Conservation (phyloP, 2,329 filamentous ascomycete genomes). For the Dactylellina cionopaga region DNA sequence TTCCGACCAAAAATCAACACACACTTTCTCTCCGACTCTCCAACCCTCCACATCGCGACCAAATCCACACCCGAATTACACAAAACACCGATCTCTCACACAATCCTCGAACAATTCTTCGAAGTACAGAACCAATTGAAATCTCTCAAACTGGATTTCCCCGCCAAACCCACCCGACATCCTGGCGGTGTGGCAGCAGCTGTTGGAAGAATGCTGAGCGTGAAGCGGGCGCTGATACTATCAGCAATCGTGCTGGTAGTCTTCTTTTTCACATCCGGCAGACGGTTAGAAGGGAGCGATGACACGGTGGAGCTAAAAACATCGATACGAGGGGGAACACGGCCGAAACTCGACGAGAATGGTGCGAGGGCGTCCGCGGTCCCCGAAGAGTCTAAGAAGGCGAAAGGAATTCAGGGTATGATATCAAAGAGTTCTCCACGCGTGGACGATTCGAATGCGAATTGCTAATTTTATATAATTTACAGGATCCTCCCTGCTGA, state of each 20-base stretch:
- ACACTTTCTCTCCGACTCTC: conserved; percentile 10
- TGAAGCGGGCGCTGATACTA: conserved; percentile 46
- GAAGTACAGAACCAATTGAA: neutral
- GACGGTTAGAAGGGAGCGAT: conserved; percentile 20
- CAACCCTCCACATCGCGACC: neutral
- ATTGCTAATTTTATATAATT: neutral
- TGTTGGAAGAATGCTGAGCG: conserved; percentile 36
- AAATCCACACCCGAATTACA: neutral
- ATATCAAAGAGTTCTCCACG: too few species aligned
- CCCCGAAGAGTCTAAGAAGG: too few species aligned
- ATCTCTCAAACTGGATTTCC: conserved; percentile 49
- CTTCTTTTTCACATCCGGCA: conserved; percentile 47
- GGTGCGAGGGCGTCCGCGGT: neutral
- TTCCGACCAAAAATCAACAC: neutral
- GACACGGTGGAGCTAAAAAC: conserved; percentile 10
- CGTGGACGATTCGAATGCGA: neutral
- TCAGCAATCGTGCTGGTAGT: conserved; percentile 40
- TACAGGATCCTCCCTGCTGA: conserved; percentile 4
- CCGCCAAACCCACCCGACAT: conserved; percentile 18
- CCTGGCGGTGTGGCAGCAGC: conserved; percentile 12
- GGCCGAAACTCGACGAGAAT: conserved; percentile 33
- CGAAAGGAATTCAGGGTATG: neutral
- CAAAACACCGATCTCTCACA: neutral
- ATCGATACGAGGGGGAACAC: conserved; percentile 35
- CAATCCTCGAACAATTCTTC: neutral